Base-by-base conservation (phyloP, 2,329 filamentous ascomycete species). In the Daldinia eschscholtzii region DNA sequence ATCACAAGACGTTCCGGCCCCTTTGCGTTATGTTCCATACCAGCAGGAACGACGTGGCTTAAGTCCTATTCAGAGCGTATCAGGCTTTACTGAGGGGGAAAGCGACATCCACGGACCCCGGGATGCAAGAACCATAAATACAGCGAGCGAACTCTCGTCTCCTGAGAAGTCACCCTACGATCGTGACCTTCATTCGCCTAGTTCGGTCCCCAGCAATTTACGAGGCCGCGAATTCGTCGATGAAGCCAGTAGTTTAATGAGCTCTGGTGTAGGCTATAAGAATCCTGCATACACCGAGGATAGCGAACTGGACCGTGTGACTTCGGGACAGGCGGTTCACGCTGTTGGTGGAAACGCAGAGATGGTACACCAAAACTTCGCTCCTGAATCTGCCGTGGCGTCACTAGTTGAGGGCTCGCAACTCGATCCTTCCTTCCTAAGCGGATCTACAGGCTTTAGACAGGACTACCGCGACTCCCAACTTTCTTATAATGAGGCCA, bases 31-130 rank as follows among this genome's bases (percentile, higher is more conserved):
- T 73, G 85, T 90, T n/a, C 88, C 91, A 1, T 91, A 92, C 70
- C 87, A 90, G 73, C 86, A 89, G 10, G 88, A 91, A 72, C 86
- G 88, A 59, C 91, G 92, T 46, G 91, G 90, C 10, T 81, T 97
- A 56, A 98, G 94, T 77, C 95, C 95, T 0, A 94, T 97, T 67
- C 94, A 96, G 73, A 98, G 94, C 75, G 93, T 97, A 15, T 95
- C 93, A 10, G 96, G 94, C 70, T 95, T 94, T 75, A 91, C 89
- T 3, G 90, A 94, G 74, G 88, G 89, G 53, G 89, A 89, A 60
- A 90, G 85, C 74, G 86, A 90, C 68, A 81, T 83, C 30, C 85
- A 85, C 37, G 81, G 81, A 33, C 87, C 87, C 74, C 87, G 87
- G 56, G 86, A 90, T 65, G 88, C 89, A 1, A 81, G 84, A 64